Conservation (phyloP, 192 early-diverging fungal species). For the Backusella macrospora region DNA sequence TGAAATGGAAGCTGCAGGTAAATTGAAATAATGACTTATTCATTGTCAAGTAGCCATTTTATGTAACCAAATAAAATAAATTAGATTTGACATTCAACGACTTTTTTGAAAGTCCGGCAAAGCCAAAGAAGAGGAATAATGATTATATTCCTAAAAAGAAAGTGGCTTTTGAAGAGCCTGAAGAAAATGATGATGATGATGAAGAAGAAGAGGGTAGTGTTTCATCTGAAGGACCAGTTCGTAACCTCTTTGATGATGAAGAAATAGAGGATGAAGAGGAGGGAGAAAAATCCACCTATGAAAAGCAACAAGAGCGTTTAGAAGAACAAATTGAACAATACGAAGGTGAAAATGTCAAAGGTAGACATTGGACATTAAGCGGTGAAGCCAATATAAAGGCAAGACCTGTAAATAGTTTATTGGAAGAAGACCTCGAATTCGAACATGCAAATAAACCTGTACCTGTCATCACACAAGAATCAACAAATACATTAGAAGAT, state of each 20-base stretch:
- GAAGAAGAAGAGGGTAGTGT: slow-evolving; percentile 40
- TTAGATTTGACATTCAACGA: slow-evolving; percentile 83
- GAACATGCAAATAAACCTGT: slow-evolving; percentile 91
- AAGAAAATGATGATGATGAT: slow-evolving; percentile 46
- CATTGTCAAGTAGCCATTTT: neutral
- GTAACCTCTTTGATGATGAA: slow-evolving; percentile 62
- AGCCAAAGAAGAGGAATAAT: slow-evolving; percentile 30
- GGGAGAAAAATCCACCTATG: slow-evolving; percentile 70
- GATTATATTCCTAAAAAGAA: slow-evolving; percentile 20
- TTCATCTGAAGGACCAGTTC: slow-evolving; percentile 38
- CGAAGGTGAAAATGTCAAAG: slow-evolving; percentile 84
- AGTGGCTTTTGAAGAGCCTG: slow-evolving; percentile 50
- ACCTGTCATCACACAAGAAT: slow-evolving; percentile 92
- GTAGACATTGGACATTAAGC: slow-evolving; percentile 87
- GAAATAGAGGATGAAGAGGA: slow-evolving; percentile 59
- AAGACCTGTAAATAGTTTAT: slow-evolving; percentile 91
- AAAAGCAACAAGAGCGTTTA: slow-evolving; percentile 75
- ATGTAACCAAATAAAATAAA: neutral
- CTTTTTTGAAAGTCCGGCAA: slow-evolving; percentile 78
- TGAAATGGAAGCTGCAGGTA: slow-evolving; percentile 53
- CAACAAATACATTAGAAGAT: slow-evolving; percentile 86
- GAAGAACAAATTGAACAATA: slow-evolving; percentile 74
- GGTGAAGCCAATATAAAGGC: slow-evolving; percentile 82
- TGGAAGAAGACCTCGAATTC: slow-evolving; percentile 93
- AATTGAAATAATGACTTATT: neutral